Evolutionary conservation across 2,329 filamentous ascomycete genomes (phyloP), one percentile per base, ranked within the genome.

Genomic region (Sclerotinia minor): DNA sequence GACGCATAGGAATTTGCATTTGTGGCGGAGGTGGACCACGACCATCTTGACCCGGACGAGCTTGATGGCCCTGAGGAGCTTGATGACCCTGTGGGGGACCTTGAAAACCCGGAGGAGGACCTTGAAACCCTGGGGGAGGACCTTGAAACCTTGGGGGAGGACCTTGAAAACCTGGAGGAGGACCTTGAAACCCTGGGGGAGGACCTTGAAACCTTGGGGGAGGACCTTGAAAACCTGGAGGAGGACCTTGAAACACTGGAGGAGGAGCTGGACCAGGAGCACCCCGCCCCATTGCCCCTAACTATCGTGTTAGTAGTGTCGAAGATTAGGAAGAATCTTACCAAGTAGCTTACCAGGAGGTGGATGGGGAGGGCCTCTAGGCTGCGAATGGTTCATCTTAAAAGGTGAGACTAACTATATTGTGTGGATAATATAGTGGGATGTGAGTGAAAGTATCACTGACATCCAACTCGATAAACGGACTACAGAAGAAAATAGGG

Each of bases 1-100:
- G 67, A 32, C 53, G 63, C 44, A 59, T 35, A 45, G 61, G 67
- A 35, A 65, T 65, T 29, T 58, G 67, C 53, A 65, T 66, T 60
- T 57, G 66, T 5, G 61, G 61, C 21, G 35, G 49, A 55, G 47
- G 49, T 15, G 24, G 47, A 24, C 49, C 60, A 53, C 45, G 49
- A 5, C 45, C 59, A 29, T 26, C 45, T 19, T 49, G 60, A n/a
- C 38, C 50, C 15, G 49, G 38, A 47, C 17, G 61, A 11, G 38
- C 50, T 57, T 7, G 49, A 7, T n/a, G 50, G 24, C 11, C 61
- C n/a, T n/a, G 54, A 17, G 21, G 61, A 9, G 38, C 50, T 57
- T 7, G 49, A 7, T n/a, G 50, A 35, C 11, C 61, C n/a, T n/a
- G 54, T 11, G 21, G 61, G 5, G 19, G 64, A 19, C 53, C 53